Evolutionary conservation across 208 protist species (phyloP), one percentile per base, ranked within the genome.

Genomic region (Vickermania ingenoplastis): DNA sequence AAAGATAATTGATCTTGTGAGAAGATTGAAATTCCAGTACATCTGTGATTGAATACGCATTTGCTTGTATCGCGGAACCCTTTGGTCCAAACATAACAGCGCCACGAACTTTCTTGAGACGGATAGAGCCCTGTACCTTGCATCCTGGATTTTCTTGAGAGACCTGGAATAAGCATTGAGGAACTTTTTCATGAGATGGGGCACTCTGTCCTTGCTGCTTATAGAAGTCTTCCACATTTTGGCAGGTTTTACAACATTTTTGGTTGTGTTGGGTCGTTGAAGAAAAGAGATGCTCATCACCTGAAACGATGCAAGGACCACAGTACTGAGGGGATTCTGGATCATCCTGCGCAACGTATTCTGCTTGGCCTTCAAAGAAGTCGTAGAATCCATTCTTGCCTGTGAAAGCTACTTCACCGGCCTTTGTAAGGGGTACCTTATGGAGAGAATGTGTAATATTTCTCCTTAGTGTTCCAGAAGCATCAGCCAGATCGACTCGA

Each of bases 81-180:
- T 74, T 77, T 14, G 89, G 88, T 21, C 77, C 63, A 55, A 97
- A 79, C 4, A 91, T 63, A 41, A 97, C 67, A 4, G 77, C 81
- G 13, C 88, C 90, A 57, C 59, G 70, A 0, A 94, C 78, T 59
- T 96, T 97, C 57, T 83, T 90, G 21, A 94, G 49, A 13, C 83
- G 62, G 13, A 95, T 60, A 1, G 60, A 63, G 1, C 89, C 92
- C n/a, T 73, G 50, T 2, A 92, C 66, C 45, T 86, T 85, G 63
- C 89, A 97, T 1, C 89, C 87, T 1, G 67, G 81, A 41, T 81
- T 74, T 0, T 24, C 41, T 0, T 48, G 2, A 1, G 78, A 86
- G 13, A 91, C 52, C 31, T 88, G 58, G 7, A 75, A 55, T 2
- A 89, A 55, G 31, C 83, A 91, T 58, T 91, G 83, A 22, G 73